Evolutionary conservation across 495 filamentous ascomycete species (phyloP).

Genomic region (Aspergillus campestris): DNA sequence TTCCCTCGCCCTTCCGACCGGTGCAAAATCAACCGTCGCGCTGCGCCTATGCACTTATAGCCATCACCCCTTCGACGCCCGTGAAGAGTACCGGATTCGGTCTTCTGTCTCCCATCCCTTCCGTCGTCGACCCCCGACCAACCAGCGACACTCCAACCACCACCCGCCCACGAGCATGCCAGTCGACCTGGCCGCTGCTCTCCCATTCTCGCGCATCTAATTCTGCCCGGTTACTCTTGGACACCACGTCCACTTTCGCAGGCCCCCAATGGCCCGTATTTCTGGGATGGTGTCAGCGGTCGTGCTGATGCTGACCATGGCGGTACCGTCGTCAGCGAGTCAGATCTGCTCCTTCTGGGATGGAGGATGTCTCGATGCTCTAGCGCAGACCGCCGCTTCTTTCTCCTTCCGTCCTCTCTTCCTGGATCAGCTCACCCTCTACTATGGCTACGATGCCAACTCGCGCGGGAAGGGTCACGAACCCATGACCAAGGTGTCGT

Average conservation of each 20-base stretch:
- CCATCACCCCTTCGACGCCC: too few relatives aligned
- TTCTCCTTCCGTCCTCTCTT: conserved; percentile 34
- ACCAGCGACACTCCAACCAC: not conserved
- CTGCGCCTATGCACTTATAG: too few relatives aligned
- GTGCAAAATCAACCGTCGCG: too few relatives aligned
- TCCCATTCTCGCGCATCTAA: conserved; percentile 14
- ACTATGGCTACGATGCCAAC: conserved; percentile 33
- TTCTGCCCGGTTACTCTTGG: conserved; percentile 17
- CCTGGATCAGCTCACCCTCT: conserved; percentile 27
- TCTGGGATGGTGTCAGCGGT: conserved; percentile 4
- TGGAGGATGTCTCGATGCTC: conserved; percentile 32
- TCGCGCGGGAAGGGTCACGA: conserved; percentile 24
- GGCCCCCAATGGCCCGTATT: conserved; percentile 16
- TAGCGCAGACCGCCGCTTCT: conserved; percentile 33
- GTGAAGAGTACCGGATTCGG: too few relatives aligned
- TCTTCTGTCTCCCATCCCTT: too few relatives aligned
- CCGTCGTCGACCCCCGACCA: not conserved
- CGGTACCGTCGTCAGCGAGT: conserved; percentile 16
- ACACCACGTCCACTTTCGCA: not conserved
- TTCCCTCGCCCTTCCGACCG: not conserved
- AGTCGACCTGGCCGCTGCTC: conserved; percentile 11
- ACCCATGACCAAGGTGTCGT: conserved; percentile 34
- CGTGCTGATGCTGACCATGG: conserved; percentile 11
- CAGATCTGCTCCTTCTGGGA: conserved; percentile 36
- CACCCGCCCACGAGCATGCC: conserved; percentile 14